Base-by-base conservation (phyloP, 208 protist genomes). In the Acanthamoeba lenticulata region DNA sequence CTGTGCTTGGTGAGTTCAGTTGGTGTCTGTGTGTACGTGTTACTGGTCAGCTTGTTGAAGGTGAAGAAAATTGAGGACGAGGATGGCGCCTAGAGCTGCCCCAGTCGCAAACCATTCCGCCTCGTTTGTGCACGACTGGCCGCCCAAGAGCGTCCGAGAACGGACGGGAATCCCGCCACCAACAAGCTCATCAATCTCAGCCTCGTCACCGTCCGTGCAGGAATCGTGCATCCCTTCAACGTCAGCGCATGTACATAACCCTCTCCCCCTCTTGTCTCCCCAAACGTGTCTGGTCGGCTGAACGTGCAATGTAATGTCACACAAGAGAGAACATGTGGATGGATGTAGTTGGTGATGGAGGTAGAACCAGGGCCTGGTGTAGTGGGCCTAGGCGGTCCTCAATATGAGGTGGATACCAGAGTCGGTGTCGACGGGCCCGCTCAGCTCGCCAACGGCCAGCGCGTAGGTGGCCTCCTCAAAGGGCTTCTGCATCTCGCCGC, bases 401-500 rank as follows among this genome's bases (percentile, higher is more conserved):
- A 83, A 29, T 27, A 83, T 83, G 72, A 83, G 72, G 72, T 83
- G 72, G n/a, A 83, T 83, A 29, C 72, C 72, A 5, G 72, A 83
- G 38, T 4, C 72, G 27, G 72, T 83, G n/a, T 83, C 72, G 38
- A 83, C 72, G 24, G 40, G 11, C 38, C 42, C 29, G 72, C 29
- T 85, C n/a, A 85, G 9, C 85, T 96, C 92, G 36, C 95, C 95
- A 4, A 97, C 96, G 13, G 65, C 11, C 15, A 97, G 92, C 27
- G 65, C 49, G 49, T 72, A 96, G 29, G 95, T 45, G 24, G 94
- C 94, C 2, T 96, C 93, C 81, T 96, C 95, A 36, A 96, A 96
- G 29, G 95, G 88, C 90, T 96, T 95, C 94, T 97, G 96, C 96
- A 97, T 97, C 42, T 97, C 89, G 32, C 96, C 95, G 38, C 55